Conservation (phyloP, 306 rosid genomes). For the Inga leiocalycina region DNA sequence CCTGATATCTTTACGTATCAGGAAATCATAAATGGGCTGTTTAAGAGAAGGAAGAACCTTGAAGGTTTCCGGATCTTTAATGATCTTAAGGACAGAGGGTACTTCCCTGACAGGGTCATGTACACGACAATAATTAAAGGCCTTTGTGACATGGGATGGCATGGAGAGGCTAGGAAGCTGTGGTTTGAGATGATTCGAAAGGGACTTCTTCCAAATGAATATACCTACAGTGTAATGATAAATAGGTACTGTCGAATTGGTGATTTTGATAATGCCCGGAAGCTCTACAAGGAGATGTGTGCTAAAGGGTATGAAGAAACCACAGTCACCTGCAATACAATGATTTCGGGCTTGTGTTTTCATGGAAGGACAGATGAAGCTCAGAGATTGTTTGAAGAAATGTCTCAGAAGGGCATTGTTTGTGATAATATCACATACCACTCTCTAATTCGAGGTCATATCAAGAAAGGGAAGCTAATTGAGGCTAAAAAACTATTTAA, state of each 20-base stretch:
- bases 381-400: constrained; percentile 52
- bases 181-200: constrained; percentile 85
- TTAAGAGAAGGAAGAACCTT: constrained; percentile 43
- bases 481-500: constrained; percentile 48
- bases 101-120: constrained; percentile 69
- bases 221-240: constrained; percentile 60
- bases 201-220: constrained; percentile 66
- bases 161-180: constrained; percentile 71
- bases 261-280: constrained; percentile 49
- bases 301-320: constrained; percentile 55
- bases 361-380: constrained; percentile 63
- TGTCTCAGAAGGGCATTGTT: constrained; percentile 53
- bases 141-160: constrained; percentile 47
- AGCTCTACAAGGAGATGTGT: constrained; percentile 61
- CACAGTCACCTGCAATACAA: constrained; percentile 45
- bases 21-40: constrained; percentile 60
- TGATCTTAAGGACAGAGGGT: constrained; percentile 81
- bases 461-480: constrained; percentile 47
- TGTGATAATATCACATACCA: constrained; percentile 59
- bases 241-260: constrained; percentile 54
- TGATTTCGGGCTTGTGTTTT: constrained; percentile 63
- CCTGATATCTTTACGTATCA: constrained; percentile 64
- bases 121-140: constrained; percentile 73
- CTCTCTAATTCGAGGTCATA: constrained; percentile 57
- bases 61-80: constrained; percentile 63